Percentiles rank a stretch among this genome's conserved stretches.
These are phyloP conservation scores for Quercus glauca DNA, from an alignment of 306 rosid species.

Conservation along the genomic window DNA sequence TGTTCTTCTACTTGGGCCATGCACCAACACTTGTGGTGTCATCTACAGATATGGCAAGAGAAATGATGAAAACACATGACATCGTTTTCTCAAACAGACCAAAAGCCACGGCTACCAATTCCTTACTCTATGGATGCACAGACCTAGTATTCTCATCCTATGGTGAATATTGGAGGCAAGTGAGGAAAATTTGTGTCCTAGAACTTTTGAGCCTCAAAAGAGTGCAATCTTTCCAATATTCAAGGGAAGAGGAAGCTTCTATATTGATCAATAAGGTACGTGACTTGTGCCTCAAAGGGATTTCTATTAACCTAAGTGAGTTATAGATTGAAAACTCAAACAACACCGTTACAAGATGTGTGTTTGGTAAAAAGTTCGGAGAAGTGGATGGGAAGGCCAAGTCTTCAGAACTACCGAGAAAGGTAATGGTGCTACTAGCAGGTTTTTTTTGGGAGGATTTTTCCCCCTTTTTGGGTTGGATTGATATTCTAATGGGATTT, in stretches of 20 bases:
- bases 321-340: not conserved
- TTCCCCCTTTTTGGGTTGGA: conserved; percentile 19
- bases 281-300: not conserved
- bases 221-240: not conserved
- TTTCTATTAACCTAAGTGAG: not conserved
- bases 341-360: not conserved
- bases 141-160: conserved; percentile 1
- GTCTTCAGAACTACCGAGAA: not conserved
- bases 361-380: conserved; percentile 1
- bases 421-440: not conserved
- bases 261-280: not conserved
- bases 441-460: not conserved
- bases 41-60: conserved; percentile 20
- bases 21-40: conserved; percentile 23
- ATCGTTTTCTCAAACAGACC: conserved; percentile 10
- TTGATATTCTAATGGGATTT: not conserved
- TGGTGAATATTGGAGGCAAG: conserved; percentile 20
- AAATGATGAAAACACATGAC: conserved; percentile 26
- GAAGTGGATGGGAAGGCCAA: not conserved
- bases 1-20: not conserved
- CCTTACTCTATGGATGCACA: conserved; percentile 16
- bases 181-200: not conserved
- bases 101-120: not conserved
- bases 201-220: not conserved
- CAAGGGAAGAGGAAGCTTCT: conserved; percentile 7